These are phyloP conservation scores for Trichoderma aggressivum DNA, from an alignment of 2,329 filamentous ascomycete genomes.

Conservation along the genomic window DNA sequence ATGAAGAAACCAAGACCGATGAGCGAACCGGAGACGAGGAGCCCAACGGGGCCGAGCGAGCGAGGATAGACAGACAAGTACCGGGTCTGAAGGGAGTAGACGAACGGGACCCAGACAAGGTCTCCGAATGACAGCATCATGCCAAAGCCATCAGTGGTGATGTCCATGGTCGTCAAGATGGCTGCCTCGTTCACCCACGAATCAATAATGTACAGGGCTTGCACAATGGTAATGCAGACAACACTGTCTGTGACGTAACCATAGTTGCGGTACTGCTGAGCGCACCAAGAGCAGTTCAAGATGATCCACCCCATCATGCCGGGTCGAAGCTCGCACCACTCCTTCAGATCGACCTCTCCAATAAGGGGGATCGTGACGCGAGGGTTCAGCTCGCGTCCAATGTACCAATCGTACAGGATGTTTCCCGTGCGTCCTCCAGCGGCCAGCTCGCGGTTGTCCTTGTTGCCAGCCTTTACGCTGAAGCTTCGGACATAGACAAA, in stretches of 20 bases:
- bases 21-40: conserved; percentile 62
- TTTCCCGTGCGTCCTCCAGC: conserved; percentile 80
- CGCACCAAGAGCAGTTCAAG: conserved; percentile 78
- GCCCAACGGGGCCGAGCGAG: conserved; percentile 66
- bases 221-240: conserved; percentile 70
- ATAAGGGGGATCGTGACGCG: conserved; percentile 74
- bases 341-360: conserved; percentile 85
- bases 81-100: conserved; percentile 78
- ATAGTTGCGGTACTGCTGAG: conserved; percentile 82
- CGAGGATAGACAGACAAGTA: conserved; percentile 83
- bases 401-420: conserved; percentile 92
- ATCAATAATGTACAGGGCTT: conserved; percentile 81
- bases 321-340: conserved; percentile 85
- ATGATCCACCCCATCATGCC: conserved; percentile 88
- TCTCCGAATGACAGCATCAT: conserved; percentile 95
- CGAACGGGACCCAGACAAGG: conserved; percentile 86
- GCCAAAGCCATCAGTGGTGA: conserved; percentile 89
- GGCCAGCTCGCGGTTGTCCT: conserved; percentile 71
- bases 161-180: conserved; percentile 90
- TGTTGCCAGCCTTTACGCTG: conserved; percentile 71
- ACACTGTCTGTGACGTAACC: conserved; percentile 85
- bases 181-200: conserved; percentile 82
- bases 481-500: conserved; percentile 84
- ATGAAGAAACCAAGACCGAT: conserved; percentile 77
- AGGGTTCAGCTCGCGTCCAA: conserved; percentile 92